Conservation (phyloP, 2,329 filamentous ascomycete species). For the Shiraia sp. region DNA sequence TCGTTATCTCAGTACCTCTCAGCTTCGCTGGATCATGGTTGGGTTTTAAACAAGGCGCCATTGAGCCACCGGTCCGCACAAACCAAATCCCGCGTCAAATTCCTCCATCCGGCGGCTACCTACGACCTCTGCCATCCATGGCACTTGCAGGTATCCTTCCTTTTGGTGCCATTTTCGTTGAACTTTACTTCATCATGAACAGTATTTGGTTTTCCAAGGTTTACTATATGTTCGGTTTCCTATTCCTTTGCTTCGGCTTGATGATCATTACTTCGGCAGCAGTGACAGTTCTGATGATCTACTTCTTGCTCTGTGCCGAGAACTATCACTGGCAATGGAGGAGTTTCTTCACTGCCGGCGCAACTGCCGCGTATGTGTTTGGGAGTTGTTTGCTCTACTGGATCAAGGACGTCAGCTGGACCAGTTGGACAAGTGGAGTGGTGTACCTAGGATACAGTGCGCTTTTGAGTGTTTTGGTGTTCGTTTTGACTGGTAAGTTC, state of each 20-base stretch:
- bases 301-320: slow-evolving; percentile 93
- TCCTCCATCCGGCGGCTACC: slow-evolving; percentile 79
- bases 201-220: slow-evolving; percentile 98
- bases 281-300: slow-evolving; percentile 91
- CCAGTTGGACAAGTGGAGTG: slow-evolving; percentile 81
- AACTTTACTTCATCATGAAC: slow-evolving; percentile 99
- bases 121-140: slow-evolving; percentile 86
- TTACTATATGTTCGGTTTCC: slow-evolving; percentile 99
- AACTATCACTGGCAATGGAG: slow-evolving; percentile 99
- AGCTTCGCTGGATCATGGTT: slow-evolving; percentile 91
- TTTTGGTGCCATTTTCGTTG: slow-evolving; percentile 95
- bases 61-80: slow-evolving; percentile 83
- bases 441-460: slow-evolving; percentile 93
- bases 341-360: slow-evolving; percentile 87
- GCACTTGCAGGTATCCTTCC: slow-evolving; percentile 89
- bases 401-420: slow-evolving; percentile 82
- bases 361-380: slow-evolving; percentile 90
- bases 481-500: slow-evolving; percentile 84
- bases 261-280: slow-evolving; percentile 96
- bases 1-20: slow-evolving; percentile 90
- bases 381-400: slow-evolving; percentile 89
- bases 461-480: slow-evolving; percentile 87
- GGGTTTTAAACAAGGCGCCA: slow-evolving; percentile 72
- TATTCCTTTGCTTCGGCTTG: slow-evolving; percentile 95
- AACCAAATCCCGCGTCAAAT: slow-evolving; percentile 99